These are phyloP conservation scores for Spongospora subterranea DNA, from an alignment of 208 protist species.

Conservation along the genomic window DNA sequence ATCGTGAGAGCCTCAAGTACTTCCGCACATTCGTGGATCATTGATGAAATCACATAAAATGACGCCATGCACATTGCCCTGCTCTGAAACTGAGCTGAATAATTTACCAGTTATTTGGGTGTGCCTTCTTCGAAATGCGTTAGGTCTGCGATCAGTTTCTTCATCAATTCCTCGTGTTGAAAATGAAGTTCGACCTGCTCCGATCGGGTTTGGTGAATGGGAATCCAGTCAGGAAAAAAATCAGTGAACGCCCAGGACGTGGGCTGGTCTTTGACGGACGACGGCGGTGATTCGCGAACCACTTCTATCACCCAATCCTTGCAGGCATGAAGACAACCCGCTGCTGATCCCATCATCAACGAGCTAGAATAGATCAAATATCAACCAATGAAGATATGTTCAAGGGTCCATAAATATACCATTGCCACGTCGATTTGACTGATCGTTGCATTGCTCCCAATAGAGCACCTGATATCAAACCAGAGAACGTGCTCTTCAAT, in stretches of 20 bases:
- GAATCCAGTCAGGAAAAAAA: neutral
- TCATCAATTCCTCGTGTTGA: neutral
- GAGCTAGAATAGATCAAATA: conserved; percentile 8
- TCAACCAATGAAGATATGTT: neutral
- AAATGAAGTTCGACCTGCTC: neutral
- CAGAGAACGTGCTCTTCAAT: neutral
- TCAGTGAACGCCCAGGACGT: neutral
- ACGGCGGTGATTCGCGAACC: neutral
- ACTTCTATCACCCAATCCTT: neutral
- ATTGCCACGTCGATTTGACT: neutral
- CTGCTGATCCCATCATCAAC: neutral
- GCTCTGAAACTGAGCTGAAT: no score
- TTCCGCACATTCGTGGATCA: neutral
- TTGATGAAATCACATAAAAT: neutral
- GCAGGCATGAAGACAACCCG: neutral
- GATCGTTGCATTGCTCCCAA: neutral
- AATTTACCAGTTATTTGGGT: no score
- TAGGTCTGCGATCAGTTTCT: neutral
- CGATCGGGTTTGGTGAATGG: neutral
- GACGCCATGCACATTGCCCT: no score
- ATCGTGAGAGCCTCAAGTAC: no score
- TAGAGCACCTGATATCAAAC: neutral
- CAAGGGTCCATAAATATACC: conserved; percentile 1
- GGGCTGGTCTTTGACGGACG: neutral
- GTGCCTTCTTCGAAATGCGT: neutral